Evolutionary conservation across 2,329 filamentous ascomycete species (phyloP).

Genomic region (Gnomoniopsis sp.): DNA sequence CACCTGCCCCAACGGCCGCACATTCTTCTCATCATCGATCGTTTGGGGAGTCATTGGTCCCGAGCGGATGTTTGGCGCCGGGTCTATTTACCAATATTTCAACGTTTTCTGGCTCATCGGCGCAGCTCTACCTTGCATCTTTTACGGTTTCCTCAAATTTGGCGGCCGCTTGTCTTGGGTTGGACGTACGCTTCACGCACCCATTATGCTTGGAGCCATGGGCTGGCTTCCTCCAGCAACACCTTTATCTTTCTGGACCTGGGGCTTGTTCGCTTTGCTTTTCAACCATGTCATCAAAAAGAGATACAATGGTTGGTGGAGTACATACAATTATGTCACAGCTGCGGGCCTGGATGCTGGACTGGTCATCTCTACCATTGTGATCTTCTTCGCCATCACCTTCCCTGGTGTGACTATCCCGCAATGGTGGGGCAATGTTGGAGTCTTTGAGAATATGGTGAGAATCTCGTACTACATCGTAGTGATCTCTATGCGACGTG

Average conservation of each 20-base stretch:
- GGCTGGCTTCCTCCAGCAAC: conserved; percentile 56
- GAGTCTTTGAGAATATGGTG: conserved; percentile 36
- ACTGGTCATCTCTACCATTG: conserved; percentile 34
- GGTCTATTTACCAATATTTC: conserved; percentile 47
- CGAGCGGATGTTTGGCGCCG: conserved; percentile 49
- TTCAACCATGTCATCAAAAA: conserved; percentile 57
- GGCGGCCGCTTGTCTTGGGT: conserved; percentile 21
- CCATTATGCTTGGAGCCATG: conserved; percentile 55
- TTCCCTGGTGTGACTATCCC: conserved; percentile 34
- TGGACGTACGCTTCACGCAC: conserved; percentile 51
- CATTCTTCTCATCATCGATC: conserved; percentile 50
- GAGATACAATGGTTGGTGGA: conserved; percentile 58
- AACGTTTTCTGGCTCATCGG: conserved; percentile 54
- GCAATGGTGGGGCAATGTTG: conserved; percentile 52
- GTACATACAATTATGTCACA: conserved; percentile 43
- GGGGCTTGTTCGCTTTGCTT: conserved; percentile 54
- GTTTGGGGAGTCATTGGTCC: conserved; percentile 59
- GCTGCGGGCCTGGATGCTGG: conserved; percentile 37
- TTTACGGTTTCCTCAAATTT: conserved; percentile 38
- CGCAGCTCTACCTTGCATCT: conserved; percentile 41
- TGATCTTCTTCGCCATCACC: conserved; percentile 35
- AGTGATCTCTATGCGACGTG: too few species aligned
- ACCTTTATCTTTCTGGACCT: conserved; percentile 54
- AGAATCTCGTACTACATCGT: conserved; percentile 27
- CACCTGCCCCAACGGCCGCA: conserved; percentile 39